Percentiles rank a stretch among this genome's conserved stretches.
phyloP scores from a whole-genome alignment of 192 early-diverging fungal genomes.

The Gryganskiella cystojenkinii region DNA sequence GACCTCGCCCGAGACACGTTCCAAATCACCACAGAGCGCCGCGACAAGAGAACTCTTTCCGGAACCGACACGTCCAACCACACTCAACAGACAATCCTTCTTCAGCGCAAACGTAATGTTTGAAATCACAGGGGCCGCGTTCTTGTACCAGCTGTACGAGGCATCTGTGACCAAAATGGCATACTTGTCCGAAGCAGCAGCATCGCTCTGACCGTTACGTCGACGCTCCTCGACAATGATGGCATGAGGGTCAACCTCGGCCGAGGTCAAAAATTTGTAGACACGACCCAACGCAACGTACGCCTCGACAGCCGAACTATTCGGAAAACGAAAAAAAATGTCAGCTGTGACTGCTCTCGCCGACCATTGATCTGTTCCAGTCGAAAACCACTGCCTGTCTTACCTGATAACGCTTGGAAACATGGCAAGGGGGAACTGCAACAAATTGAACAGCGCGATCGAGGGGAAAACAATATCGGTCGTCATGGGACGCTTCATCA shows the following conservation, averaged over 20 bases:
- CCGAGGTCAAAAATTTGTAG: slow-evolving; percentile 75
- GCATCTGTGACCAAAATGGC: slow-evolving; percentile 9
- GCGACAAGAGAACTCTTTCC: slow-evolving; percentile 59
- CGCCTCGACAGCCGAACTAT: slow-evolving; percentile 72
- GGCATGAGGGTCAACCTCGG: slow-evolving; percentile 69
- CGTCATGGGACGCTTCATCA: slow-evolving; percentile 69
- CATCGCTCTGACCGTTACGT: neutral
- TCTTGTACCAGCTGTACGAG: slow-evolving; percentile 19
- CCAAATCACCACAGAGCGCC: slow-evolving; percentile 87
- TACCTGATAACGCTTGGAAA: slow-evolving; percentile 88
- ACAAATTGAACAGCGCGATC: slow-evolving; percentile 90
- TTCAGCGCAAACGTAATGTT: slow-evolving; percentile 5
- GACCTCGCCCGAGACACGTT: slow-evolving; percentile 67
- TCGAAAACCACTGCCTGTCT: neutral
- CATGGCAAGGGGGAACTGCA: slow-evolving; percentile 89
- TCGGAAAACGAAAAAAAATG: neutral
- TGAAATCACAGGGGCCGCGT: slow-evolving; percentile 1
- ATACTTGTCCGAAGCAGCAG: slow-evolving; percentile 9
- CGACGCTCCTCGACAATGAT: slow-evolving; percentile 34
- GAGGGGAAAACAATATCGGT: slow-evolving; percentile 86
- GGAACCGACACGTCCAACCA: slow-evolving; percentile 34
- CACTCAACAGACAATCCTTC: slow-evolving; percentile 5
- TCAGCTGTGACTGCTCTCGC: too few species aligned
- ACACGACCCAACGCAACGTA: slow-evolving; percentile 86
- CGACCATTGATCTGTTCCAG: neutral